phyloP scores from a whole-genome alignment of 176 grass and related monocot species.

The Aegilops bicornis region DNA sequence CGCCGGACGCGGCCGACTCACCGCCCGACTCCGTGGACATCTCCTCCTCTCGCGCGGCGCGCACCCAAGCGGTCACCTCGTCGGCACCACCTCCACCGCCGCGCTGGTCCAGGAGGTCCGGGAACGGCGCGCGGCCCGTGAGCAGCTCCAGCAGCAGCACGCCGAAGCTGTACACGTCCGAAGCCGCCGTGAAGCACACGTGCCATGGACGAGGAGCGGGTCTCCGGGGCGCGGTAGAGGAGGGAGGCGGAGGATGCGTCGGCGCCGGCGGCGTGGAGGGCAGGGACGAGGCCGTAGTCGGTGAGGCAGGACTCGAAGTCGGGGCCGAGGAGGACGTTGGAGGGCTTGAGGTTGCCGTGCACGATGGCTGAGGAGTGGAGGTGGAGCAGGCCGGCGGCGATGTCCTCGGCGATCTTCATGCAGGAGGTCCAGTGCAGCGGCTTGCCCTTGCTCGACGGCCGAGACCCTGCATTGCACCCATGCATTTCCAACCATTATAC shows the following conservation, averaged over 20 bases:
- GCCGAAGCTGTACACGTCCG: conserved; percentile 95
- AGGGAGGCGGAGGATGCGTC: conserved; percentile 33
- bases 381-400: conserved; percentile 65
- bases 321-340: conserved; percentile 83
- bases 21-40: conserved; percentile 40
- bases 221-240: conserved; percentile 68
- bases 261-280: conserved; percentile 23
- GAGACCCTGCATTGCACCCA: conserved; percentile 54
- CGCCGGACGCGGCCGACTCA: conserved; percentile 49
- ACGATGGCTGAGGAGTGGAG: conserved; percentile 61
- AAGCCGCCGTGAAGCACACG: conserved; percentile 64
- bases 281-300: conserved; percentile 73
- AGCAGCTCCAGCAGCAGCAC: conserved; percentile 88
- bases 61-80: conserved; percentile 62
- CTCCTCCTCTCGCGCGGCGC: conserved; percentile 73
- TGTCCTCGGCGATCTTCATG: conserved; percentile 93
- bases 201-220: conserved; percentile 11
- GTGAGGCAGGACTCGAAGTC: conserved; percentile 98
- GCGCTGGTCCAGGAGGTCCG: conserved; percentile 64
- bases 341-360: conserved; percentile 77
- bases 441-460: conserved; percentile 75
- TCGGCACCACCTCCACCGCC: conserved; percentile 56
- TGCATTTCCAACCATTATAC: not conserved
- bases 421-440: conserved; percentile 97
- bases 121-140: conserved; percentile 47